A percentile compares a stretch with the other conserved stretches of the same genome.
These are phyloP conservation scores for Pichia manshurica DNA, from an alignment of 805 yeast species.

Conservation along the genomic window DNA sequence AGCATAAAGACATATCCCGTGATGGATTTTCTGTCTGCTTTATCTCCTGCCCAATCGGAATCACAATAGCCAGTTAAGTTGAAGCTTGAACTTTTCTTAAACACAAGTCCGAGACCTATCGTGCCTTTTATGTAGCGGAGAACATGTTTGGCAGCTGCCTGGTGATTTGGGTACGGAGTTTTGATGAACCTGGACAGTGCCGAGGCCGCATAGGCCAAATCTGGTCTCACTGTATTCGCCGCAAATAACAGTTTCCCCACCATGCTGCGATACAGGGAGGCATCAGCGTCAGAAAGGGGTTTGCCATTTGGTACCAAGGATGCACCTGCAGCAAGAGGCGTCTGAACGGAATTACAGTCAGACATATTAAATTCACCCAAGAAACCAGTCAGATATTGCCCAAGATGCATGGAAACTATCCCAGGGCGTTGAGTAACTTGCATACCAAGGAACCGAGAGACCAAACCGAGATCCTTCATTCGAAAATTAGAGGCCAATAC, in stretches of 20 bases:
- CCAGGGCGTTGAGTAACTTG: not conserved
- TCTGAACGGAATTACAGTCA: slow-evolving; percentile 1
- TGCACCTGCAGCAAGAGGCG: slow-evolving; percentile 1
- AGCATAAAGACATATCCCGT: slow-evolving; percentile 10
- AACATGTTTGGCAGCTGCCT: slow-evolving; percentile 6
- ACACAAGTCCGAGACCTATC: not conserved
- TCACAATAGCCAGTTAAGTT: slow-evolving; percentile 10
- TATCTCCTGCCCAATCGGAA: slow-evolving; percentile 14
- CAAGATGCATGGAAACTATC: not conserved
- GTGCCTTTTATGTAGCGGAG: slow-evolving; percentile 7
- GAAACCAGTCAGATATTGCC: slow-evolving; percentile 1
- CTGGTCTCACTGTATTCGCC: slow-evolving; percentile 1
- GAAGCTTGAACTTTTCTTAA: not conserved
- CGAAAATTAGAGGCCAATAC: not conserved
- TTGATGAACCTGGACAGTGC: slow-evolving; percentile 2
- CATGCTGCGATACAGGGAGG: slow-evolving; percentile 2
- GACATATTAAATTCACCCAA: not conserved
- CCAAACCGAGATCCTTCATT: slow-evolving; percentile 1
- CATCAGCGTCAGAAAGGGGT: not conserved
- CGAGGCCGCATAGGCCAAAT: slow-evolving; percentile 1
- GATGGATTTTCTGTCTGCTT: slow-evolving; percentile 12
- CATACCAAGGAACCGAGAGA: slow-evolving; percentile 4
- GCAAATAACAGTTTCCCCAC: slow-evolving; percentile 6
- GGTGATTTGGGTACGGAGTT: slow-evolving; percentile 1
- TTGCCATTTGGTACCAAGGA: not conserved